Evolutionary conservation across 331 rosid species (phyloP).

Genomic region (Telfairia occidentalis): DNA sequence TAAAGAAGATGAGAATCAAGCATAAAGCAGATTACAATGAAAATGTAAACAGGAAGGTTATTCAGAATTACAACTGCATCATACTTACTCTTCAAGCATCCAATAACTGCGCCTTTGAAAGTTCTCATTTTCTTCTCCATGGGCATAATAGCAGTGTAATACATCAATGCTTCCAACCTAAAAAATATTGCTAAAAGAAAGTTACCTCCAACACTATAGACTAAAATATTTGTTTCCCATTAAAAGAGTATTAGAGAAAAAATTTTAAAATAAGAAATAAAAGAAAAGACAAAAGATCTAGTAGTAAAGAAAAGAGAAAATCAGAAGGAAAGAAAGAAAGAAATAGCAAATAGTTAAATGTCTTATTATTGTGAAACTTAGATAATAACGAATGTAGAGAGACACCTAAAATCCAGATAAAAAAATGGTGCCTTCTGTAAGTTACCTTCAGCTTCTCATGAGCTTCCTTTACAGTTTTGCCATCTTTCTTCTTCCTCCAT

Average conservation of each 20-base stretch:
- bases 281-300: not conserved
- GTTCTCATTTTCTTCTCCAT: constrained; percentile 84
- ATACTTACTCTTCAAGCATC: constrained; percentile 88
- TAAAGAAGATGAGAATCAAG: not conserved
- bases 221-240: not conserved
- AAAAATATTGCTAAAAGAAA: constrained; percentile 36
- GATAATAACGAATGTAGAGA: not conserved
- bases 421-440: constrained; percentile 8
- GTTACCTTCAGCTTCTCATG: constrained; percentile 90
- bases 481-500: constrained; percentile 94
- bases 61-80: not conserved
- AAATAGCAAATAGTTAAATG: not conserved
- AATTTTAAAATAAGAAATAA: not conserved
- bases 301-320: constrained; percentile 2
- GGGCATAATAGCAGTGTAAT: constrained; percentile 88
- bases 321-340: not conserved
- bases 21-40: not conserved
- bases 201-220: constrained; percentile 20
- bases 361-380: not conserved
- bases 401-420: constrained; percentile 11
- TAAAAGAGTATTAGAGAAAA: not conserved
- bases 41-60: not conserved
- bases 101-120: constrained; percentile 94
- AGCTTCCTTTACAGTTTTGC: constrained; percentile 90
- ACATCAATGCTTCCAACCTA: constrained; percentile 94